A percentile compares a stretch with the other conserved stretches of the same genome.
Evolutionary conservation across 2,329 filamentous ascomycete species (phyloP).

Genomic region (Zymoseptoria passerinii): DNA sequence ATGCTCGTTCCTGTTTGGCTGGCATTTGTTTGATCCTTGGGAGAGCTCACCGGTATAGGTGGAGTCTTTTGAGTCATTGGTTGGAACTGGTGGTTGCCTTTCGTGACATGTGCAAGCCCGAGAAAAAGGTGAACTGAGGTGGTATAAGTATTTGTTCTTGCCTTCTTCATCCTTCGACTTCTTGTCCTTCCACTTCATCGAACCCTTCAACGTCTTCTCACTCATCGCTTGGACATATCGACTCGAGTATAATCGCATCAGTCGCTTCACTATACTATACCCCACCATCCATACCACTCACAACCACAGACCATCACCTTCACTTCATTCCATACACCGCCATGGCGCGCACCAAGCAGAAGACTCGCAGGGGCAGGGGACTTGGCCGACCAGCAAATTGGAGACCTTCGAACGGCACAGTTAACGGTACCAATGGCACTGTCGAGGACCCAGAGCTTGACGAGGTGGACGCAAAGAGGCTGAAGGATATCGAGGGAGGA

Average conservation of each 20-base stretch:
- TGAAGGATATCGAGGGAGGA: constrained; percentile 21
- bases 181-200: background rate
- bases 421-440: constrained; percentile 4
- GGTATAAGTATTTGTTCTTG: background rate
- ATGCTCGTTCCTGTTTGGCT: background rate
- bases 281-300: no score
- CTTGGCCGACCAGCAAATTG: constrained; percentile 4
- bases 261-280: no score
- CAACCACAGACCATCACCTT: background rate
- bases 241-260: no score
- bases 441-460: constrained; percentile 18
- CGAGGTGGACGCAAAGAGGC: constrained; percentile 15
- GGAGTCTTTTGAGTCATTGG: background rate
- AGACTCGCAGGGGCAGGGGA: constrained; percentile 8
- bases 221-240: background rate
- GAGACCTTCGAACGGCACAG: background rate
- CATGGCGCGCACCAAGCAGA: constrained; percentile 17
- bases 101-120: background rate
- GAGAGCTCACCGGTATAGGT: background rate
- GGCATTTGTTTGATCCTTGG: background rate
- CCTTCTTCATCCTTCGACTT: background rate
- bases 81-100: background rate
- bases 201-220: background rate
- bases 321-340: background rate
- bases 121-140: background rate